phyloP scores from a whole-genome alignment of 2,329 filamentous ascomycete genomes.

The Diatrype stigma region DNA sequence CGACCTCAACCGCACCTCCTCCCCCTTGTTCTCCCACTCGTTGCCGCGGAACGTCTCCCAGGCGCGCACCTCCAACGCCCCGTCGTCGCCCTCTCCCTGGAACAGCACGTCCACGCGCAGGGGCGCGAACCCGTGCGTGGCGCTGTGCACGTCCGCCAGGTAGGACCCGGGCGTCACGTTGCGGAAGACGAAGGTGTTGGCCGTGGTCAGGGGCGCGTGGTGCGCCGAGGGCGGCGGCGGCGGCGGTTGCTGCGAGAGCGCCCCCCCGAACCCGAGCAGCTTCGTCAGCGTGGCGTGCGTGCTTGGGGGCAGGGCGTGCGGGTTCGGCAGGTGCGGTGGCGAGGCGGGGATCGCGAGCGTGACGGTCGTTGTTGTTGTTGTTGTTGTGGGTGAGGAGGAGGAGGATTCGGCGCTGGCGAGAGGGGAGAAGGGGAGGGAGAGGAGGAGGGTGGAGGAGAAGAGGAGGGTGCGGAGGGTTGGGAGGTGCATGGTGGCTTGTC shows the following conservation, averaged over 20 bases:
- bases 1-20: slow-evolving; percentile 45
- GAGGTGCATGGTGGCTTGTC: background rate
- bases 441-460: slow-evolving; percentile 27
- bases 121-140: slow-evolving; percentile 71
- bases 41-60: slow-evolving; percentile 89
- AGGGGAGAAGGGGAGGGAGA: slow-evolving; percentile 34
- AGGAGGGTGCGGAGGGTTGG: slow-evolving; percentile 23
- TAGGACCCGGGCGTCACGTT: slow-evolving; percentile 72
- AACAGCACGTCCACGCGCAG: slow-evolving; percentile 83
- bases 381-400: slow-evolving; percentile 16
- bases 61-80: slow-evolving; percentile 48
- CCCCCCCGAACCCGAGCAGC: too few relatives aligned
- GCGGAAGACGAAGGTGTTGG: slow-evolving; percentile 71
- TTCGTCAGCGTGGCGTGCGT: slow-evolving; percentile 60
- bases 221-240: background rate
- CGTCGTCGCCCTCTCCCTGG: slow-evolving; percentile 17
- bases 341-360: slow-evolving; percentile 41
- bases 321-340: slow-evolving; percentile 38
- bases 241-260: slow-evolving; percentile 50
- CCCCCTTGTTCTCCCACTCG: slow-evolving; percentile 84
- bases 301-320: slow-evolving; percentile 50
- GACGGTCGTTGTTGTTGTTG: slow-evolving; percentile 34
- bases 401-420: slow-evolving; percentile 23
- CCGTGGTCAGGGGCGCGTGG: slow-evolving; percentile 19
- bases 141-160: slow-evolving; percentile 74